phyloP scores from a whole-genome alignment of 1,284 basidiomycete genomes.

The Lignosus rhinocerotis region DNA sequence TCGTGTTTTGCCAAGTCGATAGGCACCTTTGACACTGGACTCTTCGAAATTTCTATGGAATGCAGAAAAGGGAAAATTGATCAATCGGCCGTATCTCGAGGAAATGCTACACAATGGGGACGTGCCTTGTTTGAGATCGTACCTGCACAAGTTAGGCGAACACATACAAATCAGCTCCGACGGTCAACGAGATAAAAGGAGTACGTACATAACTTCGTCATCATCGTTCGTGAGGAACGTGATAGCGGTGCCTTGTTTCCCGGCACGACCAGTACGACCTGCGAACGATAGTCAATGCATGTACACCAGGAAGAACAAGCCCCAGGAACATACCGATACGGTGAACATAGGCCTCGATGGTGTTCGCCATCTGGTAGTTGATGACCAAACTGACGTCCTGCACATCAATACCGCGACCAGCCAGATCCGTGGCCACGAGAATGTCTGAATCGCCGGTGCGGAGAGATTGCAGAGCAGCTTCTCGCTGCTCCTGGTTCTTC shows the following conservation, averaged over 20 bases:
- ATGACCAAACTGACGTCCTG: slow-evolving; percentile 94
- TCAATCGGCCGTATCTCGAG: slow-evolving; percentile 10
- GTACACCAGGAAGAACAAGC: background rate
- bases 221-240: slow-evolving; percentile 97
- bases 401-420: slow-evolving; percentile 98
- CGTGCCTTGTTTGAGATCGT: slow-evolving; percentile 86
- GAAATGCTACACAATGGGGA: slow-evolving; percentile 11
- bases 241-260: slow-evolving; percentile 90
- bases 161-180: slow-evolving; percentile 21
- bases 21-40: slow-evolving; percentile 87
- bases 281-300: slow-evolving; percentile 8
- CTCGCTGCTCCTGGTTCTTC: slow-evolving; percentile 96
- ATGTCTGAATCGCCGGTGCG: slow-evolving; percentile 83
- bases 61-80: slow-evolving; percentile 7
- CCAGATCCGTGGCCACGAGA: slow-evolving; percentile 95
- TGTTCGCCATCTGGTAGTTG: slow-evolving; percentile 96
- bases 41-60: slow-evolving; percentile 85
- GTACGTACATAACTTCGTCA: slow-evolving; percentile 91
- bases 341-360: slow-evolving; percentile 97
- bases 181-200: slow-evolving; percentile 12
- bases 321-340: slow-evolving; percentile 73
- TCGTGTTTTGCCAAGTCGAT: slow-evolving; percentile 88
- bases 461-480: slow-evolving; percentile 85
- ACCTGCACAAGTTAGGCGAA: slow-evolving; percentile 47
- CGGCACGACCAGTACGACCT: slow-evolving; percentile 96